Base-by-base conservation (phyloP, 1,284 basidiomycete species). In the Marasmius oreades region DNA sequence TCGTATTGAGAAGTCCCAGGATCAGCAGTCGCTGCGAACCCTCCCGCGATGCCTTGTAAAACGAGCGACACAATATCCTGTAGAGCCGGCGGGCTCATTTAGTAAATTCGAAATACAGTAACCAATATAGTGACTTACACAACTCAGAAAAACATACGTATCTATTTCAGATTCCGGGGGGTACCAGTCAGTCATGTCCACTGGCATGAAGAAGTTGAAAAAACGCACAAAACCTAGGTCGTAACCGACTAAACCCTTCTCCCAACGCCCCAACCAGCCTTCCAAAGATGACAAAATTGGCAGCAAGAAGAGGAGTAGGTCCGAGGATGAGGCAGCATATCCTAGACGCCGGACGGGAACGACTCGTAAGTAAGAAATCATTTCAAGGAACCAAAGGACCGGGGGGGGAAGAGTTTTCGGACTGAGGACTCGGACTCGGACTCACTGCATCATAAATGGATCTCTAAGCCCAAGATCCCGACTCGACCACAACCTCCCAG, bases 21-120 rank as follows among this genome's bases (percentile, higher is more conserved):
- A 51, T 53, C 1, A n/a, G 80, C 71, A 2, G 83, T 82, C n/a
- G n/a, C n/a, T n/a, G n/a, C n/a, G 14, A 77, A 67, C 1, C 74
- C 81, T 24, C 84, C 84, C 18, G 83, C 84, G 10, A 76, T 67
- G 16, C 73, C 80, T 66, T 85, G 83, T 5, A 84, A 64, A 22
- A 81, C 63, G 20, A 85, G 73, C 0, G 80, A 76, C 28, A 80
- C 61, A 16, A 82, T 65, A 63, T 84, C 82, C 77, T n/a, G 80
- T n/a, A 36, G 34, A n/a, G 6, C 4, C 20, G 16, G 33, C 34
- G 16, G 36, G 34, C 22, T 45, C 18, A n/a, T 22, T 33, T 7
- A 14, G 4, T 12, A n/a, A n/a, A n/a, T 39, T 18, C 16, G 4
- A 34, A 10, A 14, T 37, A 28, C 22, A 2, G 18, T 2, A 24